Evolutionary conservation across 192 early-diverging fungal genomes (phyloP).

Genomic region (Gryganskiella cystojenkinii): DNA sequence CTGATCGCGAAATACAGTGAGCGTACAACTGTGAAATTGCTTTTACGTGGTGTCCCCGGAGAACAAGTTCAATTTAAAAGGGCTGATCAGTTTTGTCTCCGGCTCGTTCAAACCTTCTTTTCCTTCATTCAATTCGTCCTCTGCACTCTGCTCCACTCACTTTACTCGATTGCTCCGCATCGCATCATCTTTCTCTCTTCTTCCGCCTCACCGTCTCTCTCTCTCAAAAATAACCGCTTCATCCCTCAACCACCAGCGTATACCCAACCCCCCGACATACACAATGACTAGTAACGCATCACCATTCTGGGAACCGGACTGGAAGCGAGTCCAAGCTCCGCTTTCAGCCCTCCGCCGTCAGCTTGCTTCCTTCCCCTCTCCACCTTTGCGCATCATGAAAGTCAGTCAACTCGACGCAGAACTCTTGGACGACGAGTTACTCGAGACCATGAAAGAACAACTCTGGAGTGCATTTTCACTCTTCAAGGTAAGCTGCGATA

Average conservation of each 20-base stretch:
- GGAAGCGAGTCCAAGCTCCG: constrained; percentile 62
- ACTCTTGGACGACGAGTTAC: constrained; percentile 81
- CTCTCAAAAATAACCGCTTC: background rate
- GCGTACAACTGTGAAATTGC: too few species aligned
- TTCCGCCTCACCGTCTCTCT: background rate
- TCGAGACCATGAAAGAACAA: constrained; percentile 81
- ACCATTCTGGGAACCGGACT: constrained; percentile 62
- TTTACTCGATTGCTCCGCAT: background rate
- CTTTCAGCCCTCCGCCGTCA: constrained; percentile 58
- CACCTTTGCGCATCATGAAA: constrained; percentile 71
- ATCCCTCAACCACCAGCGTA: too few species aligned
- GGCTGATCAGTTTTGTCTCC: background rate
- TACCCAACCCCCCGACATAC: constrained; percentile 9
- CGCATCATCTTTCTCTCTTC: background rate
- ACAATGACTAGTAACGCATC: background rate
- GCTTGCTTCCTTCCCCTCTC: constrained; percentile 60
- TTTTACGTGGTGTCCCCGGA: too few species aligned
- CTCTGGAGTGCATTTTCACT: constrained; percentile 76
- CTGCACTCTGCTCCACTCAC: background rate
- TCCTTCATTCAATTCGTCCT: background rate
- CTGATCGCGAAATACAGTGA: too few species aligned
- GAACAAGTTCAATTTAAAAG: background rate
- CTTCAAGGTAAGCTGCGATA: constrained; percentile 71
- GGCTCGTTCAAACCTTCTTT: too few species aligned
- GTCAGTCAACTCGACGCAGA: constrained; percentile 90